Conservation (phyloP, 2,329 filamentous ascomycete genomes). For the Penicillium sp. region DNA sequence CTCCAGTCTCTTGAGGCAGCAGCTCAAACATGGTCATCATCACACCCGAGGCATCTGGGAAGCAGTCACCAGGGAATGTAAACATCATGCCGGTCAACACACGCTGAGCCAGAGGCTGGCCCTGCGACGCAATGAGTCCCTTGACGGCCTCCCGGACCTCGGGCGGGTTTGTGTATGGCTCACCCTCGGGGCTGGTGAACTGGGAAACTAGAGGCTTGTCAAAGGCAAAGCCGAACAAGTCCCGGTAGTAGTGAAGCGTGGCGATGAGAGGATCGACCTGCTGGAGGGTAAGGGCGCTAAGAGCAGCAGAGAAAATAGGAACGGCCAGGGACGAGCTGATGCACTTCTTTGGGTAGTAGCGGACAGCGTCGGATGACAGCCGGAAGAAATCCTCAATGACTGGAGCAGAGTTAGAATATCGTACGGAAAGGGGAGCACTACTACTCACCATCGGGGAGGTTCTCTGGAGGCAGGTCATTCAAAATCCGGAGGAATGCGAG, state of each 20-base stretch:
- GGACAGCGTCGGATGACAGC: slow-evolving; percentile 80
- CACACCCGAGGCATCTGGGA: slow-evolving; percentile 90
- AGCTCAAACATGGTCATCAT: slow-evolving; percentile 84
- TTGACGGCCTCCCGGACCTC: slow-evolving; percentile 71
- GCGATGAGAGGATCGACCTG: slow-evolving; percentile 88
- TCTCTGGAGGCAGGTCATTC: slow-evolving; percentile 72
- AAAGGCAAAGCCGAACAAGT: slow-evolving; percentile 82
- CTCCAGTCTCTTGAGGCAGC: slow-evolving; percentile 69
- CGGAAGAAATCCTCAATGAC: slow-evolving; percentile 98
- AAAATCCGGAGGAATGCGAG: slow-evolving; percentile 84
- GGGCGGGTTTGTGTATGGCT: slow-evolving; percentile 57
- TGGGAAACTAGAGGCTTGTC: slow-evolving; percentile 58
- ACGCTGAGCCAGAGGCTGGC: slow-evolving; percentile 76
- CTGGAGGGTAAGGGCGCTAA: slow-evolving; percentile 80
- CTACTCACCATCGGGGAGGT: slow-evolving; percentile 63
- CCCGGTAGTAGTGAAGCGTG: slow-evolving; percentile 86
- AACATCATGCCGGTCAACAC: slow-evolving; percentile 99
- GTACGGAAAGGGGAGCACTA: neutral
- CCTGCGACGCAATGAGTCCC: slow-evolving; percentile 63
- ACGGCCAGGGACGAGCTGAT: slow-evolving; percentile 73
- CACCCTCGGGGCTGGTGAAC: slow-evolving; percentile 58
- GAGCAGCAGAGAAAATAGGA: slow-evolving; percentile 80
- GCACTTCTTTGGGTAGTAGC: slow-evolving; percentile 84
- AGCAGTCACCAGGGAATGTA: slow-evolving; percentile 91
- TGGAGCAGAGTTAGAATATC: slow-evolving; percentile 24